phyloP scores from a whole-genome alignment of 139 green algal species.

The Edaphochlamys debaryana region DNA sequence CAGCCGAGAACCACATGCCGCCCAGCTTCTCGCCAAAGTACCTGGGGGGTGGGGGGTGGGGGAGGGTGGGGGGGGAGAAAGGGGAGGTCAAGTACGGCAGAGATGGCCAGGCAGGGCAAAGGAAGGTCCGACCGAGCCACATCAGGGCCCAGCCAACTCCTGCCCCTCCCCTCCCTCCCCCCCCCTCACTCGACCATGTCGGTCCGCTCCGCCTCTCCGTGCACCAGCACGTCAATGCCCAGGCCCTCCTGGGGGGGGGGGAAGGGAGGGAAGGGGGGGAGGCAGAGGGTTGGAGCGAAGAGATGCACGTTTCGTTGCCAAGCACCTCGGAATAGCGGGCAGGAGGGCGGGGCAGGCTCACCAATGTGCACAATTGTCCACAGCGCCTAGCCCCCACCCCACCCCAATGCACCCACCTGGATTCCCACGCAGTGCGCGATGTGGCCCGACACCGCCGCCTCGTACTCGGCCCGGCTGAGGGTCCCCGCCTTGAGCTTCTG shows the following conservation, averaged over 20 bases:
- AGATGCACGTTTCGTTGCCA: too few relatives aligned
- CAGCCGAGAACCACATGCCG: conserved; percentile 76
- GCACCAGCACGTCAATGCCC: conserved; percentile 91
- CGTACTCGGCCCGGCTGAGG: conserved; percentile 74
- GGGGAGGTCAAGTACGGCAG: not conserved
- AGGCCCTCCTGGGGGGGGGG: conserved; percentile 80
- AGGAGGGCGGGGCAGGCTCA: too few relatives aligned
- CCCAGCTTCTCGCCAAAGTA: conserved; percentile 90
- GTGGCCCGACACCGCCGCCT: conserved; percentile 63
- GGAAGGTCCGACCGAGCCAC: not conserved
- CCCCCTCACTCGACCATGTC: conserved; percentile 55
- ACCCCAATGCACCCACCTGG: not conserved
- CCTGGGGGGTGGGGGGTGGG: conserved; percentile 37
- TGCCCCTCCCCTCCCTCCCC: not conserved
- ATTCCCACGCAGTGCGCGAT: conserved; percentile 57
- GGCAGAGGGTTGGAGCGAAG: too few relatives aligned
- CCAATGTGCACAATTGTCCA: too few relatives aligned
- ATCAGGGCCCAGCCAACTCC: not conserved
- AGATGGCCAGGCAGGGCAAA: not conserved
- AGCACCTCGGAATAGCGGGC: too few relatives aligned
- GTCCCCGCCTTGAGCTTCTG: conserved; percentile 71
- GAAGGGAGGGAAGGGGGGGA: too few relatives aligned
- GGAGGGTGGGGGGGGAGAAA: not conserved
- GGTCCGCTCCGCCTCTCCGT: conserved; percentile 89
- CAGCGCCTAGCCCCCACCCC: too few relatives aligned